Evolutionary conservation across 1,284 basidiomycete genomes (phyloP), one percentile per base, ranked within the genome.

Genomic region (Polyporus tsugae): DNA sequence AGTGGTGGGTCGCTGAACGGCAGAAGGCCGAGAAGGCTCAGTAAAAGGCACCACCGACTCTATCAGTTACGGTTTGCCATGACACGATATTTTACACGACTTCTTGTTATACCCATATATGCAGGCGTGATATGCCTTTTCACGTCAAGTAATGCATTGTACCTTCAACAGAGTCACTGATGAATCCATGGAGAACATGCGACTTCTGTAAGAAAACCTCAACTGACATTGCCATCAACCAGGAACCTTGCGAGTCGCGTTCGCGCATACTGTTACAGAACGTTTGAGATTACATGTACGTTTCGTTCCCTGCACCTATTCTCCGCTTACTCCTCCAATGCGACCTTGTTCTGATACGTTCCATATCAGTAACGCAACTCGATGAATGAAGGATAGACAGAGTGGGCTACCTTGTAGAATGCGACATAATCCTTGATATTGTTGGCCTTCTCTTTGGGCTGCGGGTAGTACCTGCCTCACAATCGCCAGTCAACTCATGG

Each of bases 341-440:
- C 52, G 60, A 78, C 76, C 66, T 78, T 77, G 66, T 72, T 76
- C 77, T 78, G 52, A 60, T 17, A 19, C 9, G 6, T 9, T 15
- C 29, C 33, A 36, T 25, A 25, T 65, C 46, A 67, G 62, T 22
- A 15, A 38, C 38, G 36, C 19, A n/a, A 19, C 9, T n/a, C 35
- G n/a, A 22, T 4, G 53, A 36, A 38, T 58, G 6, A 57, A 33
- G 38, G 7, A 3, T 46, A 53, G 15, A 3, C 53, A 53, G 15
- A 36, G 4, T 15, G n/a, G 13, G n/a, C 49, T 59, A 86, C 90
- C 83, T 90, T 90, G 80, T 91, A 89, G 75, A 91, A 91, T 0
- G 89, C 90, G 42, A 91, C 80, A 72, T 89, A 86, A 19, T 82
- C 81, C 76, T 89, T 83, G 75, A 92, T 90, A 17, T 83, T 74